Base-by-base conservation (phyloP, 2,329 filamentous ascomycete genomes). In the Tolypocladium pustulatum region DNA sequence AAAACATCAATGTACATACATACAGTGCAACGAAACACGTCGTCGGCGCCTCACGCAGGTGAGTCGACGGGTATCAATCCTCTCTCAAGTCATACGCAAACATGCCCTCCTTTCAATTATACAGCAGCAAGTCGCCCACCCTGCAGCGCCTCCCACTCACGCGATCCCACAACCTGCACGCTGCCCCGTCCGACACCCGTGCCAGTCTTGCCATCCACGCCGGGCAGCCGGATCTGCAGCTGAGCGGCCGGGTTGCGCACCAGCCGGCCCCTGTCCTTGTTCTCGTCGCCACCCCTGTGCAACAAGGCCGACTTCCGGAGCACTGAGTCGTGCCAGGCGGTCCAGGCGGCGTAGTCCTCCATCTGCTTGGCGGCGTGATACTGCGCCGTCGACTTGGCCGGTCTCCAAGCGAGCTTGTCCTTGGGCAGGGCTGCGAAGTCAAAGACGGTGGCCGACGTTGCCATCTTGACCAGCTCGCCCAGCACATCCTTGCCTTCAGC, bases 391-490 rank as follows among this genome's bases (percentile, higher is more conserved):
- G 76, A 77, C 66, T 75, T 82, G 27, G 82, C 82, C 27, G 86
- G 86, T 62, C 83, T 79, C 87, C 88, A 90, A 12, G 81, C 80
- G 46, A 86, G 75, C 68, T 79, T 82, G 66, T 88, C 83, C 67
- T 79, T 73, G 1, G 84, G 81, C 62, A 86, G 69, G 34, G 70
- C 68, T 8, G 69, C 73, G n/a, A 90, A 75, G 65, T 89, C 81
- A 64, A 83, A 88, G 12, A 88, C 68, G 61, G 73, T 76, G 4
- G 84, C 79, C 2, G 75, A 73, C 2, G 77, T 75, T 0, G 83
- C 82, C 69, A 90, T 79, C 63, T 79, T 79, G 54, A 90, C 75
- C 54, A 91, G 78, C 69, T 87, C 84, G 58, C 80, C 76, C 20
- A 90, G 78, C 2, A 83, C 82, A 61, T 87, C 85, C 61, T 79